These are phyloP conservation scores for Staphylotrichum longicolle DNA, from an alignment of 495 filamentous ascomycete genomes.

Conservation along the genomic window DNA sequence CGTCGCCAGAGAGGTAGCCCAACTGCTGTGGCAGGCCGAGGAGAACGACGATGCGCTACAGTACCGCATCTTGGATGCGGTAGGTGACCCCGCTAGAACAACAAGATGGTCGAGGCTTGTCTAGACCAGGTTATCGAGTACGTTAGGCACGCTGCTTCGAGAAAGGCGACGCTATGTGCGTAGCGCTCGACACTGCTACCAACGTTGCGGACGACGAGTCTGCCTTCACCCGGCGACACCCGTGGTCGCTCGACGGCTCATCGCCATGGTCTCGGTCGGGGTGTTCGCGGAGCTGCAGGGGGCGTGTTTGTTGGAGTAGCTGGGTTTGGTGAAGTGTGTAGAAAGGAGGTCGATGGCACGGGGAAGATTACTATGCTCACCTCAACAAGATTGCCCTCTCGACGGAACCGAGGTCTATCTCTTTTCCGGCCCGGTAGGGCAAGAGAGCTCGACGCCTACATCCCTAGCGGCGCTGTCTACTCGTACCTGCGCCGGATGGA, in stretches of 20 bases:
- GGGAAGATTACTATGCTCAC: conserved; percentile 20
- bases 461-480: conserved; percentile 17
- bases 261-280: conserved; percentile 26
- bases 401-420: not conserved
- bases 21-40: conserved; percentile 19
- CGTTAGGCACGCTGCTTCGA: conserved; percentile 19
- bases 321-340: conserved; percentile 25
- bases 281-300: conserved; percentile 25
- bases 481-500: conserved; percentile 19
- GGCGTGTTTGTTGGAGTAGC: conserved; percentile 25
- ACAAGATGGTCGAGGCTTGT: conserved; percentile 22
- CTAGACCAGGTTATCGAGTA: conserved; percentile 26
- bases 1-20: conserved; percentile 16
- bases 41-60: conserved; percentile 25
- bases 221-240: conserved; percentile 21
- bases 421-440: conserved; percentile 26
- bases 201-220: conserved; percentile 24
- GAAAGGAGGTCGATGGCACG: conserved; percentile 1
- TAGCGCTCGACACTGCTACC: conserved; percentile 23
- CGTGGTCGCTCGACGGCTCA: conserved; percentile 25
- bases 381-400: conserved; percentile 20
- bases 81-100: conserved; percentile 22
- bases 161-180: conserved; percentile 26
- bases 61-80: conserved; percentile 1
- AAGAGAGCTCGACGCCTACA: conserved; percentile 22